A percentile compares a stretch with the other conserved stretches of the same genome.
phyloP scores from a whole-genome alignment of 1,284 basidiomycete genomes.

The Ceratobasidium sp. region DNA sequence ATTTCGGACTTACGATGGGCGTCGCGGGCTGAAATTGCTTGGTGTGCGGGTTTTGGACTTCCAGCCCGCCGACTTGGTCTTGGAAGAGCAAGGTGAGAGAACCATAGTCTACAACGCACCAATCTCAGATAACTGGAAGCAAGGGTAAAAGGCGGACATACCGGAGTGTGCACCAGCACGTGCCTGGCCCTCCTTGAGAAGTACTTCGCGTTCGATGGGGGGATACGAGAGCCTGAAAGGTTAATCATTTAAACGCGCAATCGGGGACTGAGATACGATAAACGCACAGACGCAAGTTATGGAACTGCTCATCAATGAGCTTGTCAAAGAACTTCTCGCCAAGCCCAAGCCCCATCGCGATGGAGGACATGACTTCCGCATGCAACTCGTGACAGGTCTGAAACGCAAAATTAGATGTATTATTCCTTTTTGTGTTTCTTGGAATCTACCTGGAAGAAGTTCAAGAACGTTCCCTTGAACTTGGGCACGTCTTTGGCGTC shows the following conservation, averaged over 20 bases:
- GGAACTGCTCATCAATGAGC: constrained; percentile 77
- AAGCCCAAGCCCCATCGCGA: constrained; percentile 80
- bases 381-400: constrained; percentile 81
- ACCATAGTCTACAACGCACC: constrained; percentile 69
- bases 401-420: neutral
- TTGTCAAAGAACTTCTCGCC: constrained; percentile 78
- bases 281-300: constrained; percentile 66
- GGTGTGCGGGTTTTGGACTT: constrained; percentile 82
- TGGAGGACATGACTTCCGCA: constrained; percentile 77
- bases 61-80: constrained; percentile 85
- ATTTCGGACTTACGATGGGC: constrained; percentile 69
- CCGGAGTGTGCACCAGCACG: constrained; percentile 79
- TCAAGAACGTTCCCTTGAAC: constrained; percentile 77
- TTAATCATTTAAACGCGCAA: constrained; percentile 31
- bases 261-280: constrained; percentile 19
- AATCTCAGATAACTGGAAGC: constrained; percentile 30
- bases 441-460: constrained; percentile 70
- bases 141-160: neutral
- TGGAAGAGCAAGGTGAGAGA: constrained; percentile 87
- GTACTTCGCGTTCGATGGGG: constrained; percentile 67
- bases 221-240: constrained; percentile 72
- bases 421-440: constrained; percentile 17
- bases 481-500: constrained; percentile 67
- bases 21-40: constrained; percentile 74
- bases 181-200: constrained; percentile 74